A percentile compares a stretch with the other conserved stretches of the same genome.
Conservation (phyloP, 2,329 filamentous ascomycete genomes). For the Thielaviopsis euricoi region DNA sequence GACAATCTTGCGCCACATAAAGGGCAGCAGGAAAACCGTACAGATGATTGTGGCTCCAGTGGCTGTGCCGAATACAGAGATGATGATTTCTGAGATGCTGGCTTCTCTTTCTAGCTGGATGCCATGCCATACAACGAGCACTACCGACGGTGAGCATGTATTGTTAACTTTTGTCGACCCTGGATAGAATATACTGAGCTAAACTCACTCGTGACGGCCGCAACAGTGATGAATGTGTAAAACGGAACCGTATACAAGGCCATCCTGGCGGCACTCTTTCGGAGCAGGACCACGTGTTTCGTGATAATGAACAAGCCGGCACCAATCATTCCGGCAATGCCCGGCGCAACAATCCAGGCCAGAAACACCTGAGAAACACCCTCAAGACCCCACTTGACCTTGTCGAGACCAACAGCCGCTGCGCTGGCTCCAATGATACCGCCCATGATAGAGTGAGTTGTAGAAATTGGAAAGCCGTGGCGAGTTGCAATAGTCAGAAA, state of each 20-base stretch:
- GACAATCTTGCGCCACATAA: conserved; percentile 31
- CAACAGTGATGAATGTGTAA: conserved; percentile 23
- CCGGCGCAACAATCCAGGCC: conserved; percentile 23
- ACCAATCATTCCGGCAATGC: conserved; percentile 19
- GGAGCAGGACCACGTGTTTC: conserved; percentile 19
- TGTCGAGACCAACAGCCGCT: conserved; percentile 20
- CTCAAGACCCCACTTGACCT: conserved; percentile 22
- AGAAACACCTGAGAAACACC: conserved; percentile 24
- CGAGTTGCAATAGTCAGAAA: conserved; percentile 36
- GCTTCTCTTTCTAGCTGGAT: conserved; percentile 16
- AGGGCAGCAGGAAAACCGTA: conserved; percentile 35
- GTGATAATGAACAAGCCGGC: conserved; percentile 20
- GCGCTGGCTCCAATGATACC: conserved; percentile 22
- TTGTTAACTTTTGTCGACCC: conserved; percentile 9
- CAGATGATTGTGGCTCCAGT: conserved; percentile 26
- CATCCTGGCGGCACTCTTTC: conserved; percentile 16
- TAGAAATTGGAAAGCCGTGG: conserved; percentile 35
- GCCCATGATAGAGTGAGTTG: conserved; percentile 35
- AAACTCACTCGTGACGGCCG: conserved; percentile 19
- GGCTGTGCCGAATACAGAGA: conserved; percentile 26
- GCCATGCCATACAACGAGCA: conserved; percentile 37
- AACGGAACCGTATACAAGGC: conserved; percentile 21
- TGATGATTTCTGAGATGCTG: conserved; percentile 12
- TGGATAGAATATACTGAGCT: no score
- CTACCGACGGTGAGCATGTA: no score